Evolutionary conservation across 495 filamentous ascomycete species (phyloP).

Genomic region (Aspergillus ostianus): DNA sequence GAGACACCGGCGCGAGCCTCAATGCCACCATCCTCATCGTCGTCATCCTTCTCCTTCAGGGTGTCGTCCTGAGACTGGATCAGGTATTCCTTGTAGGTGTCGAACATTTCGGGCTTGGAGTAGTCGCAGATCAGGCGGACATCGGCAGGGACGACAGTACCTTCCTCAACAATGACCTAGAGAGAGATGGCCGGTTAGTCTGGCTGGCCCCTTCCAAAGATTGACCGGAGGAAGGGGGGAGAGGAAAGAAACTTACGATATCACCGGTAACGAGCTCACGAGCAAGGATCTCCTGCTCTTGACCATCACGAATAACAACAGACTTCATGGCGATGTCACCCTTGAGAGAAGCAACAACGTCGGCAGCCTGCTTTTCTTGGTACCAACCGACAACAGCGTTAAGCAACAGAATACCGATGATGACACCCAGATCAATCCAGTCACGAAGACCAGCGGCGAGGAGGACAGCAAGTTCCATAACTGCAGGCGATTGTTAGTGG

Average conservation of each 20-base stretch:
- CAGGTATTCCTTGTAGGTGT: constrained; percentile 67
- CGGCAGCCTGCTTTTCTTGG: constrained; percentile 83
- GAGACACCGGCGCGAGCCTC: constrained; percentile 61
- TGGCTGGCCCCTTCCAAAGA: neutral
- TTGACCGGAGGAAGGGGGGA: neutral
- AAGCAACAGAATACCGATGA: constrained; percentile 76
- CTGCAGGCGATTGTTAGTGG: constrained; percentile 33
- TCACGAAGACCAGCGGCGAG: constrained; percentile 76
- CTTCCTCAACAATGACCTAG: constrained; percentile 72
- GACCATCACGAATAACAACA: constrained; percentile 67
- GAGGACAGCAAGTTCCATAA: constrained; percentile 82
- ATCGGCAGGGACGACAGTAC: constrained; percentile 71
- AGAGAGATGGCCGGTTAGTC: constrained; percentile 1
- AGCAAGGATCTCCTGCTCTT: constrained; percentile 70
- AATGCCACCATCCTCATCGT: constrained; percentile 51
- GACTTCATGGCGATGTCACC: constrained; percentile 84
- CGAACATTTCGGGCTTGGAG: constrained; percentile 66
- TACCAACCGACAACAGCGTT: constrained; percentile 84
- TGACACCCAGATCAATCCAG: constrained; percentile 85
- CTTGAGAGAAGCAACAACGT: constrained; percentile 77
- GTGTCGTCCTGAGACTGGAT: constrained; percentile 55
- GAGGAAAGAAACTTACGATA: constrained; percentile 66
- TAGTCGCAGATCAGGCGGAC: constrained; percentile 76
- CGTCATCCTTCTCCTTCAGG: constrained; percentile 65
- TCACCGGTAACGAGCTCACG: constrained; percentile 80